Percentiles rank a stretch among this genome's conserved stretches.
Evolutionary conservation across 345 rosid genomes (phyloP).

Genomic region (Eucalyptus sp.): DNA sequence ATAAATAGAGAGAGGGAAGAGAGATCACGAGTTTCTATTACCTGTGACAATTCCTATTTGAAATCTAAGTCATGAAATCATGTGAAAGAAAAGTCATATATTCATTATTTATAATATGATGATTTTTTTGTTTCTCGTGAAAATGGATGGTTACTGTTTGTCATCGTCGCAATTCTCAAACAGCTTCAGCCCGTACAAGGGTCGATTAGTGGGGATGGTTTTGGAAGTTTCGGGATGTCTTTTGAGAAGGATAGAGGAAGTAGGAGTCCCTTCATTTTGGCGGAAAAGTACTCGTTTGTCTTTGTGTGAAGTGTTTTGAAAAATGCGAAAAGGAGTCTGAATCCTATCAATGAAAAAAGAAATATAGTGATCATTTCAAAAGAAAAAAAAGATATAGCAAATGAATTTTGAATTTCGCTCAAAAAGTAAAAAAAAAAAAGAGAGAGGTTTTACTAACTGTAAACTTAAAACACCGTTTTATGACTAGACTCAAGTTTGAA

Average conservation of each 20-base stretch:
- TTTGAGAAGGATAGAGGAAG: too few relatives aligned
- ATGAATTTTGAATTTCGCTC: rapidly evolving
- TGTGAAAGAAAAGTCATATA: rapidly evolving
- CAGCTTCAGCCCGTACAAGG: rapidly evolving
- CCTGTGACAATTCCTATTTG: rapidly evolving
- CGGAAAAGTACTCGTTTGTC: too few relatives aligned
- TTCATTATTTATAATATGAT: not conserved
- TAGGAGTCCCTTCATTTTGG: not conserved
- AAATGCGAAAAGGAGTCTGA: too few relatives aligned
- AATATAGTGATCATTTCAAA: not conserved
- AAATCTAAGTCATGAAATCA: rapidly evolving
- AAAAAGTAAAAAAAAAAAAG: too few relatives aligned
- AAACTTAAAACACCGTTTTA: not conserved
- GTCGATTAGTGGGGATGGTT: rapidly evolving
- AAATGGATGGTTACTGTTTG: not conserved
- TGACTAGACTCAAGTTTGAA: rapidly evolving
- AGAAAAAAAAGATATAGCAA: not conserved
- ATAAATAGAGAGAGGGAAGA: rapidly evolving
- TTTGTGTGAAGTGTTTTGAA: rapidly evolving
- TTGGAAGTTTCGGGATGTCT: not conserved
- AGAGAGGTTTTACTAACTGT: rapidly evolving
- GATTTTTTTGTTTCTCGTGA: rapidly evolving
- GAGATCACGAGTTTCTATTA: rapidly evolving
- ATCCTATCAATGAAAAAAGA: not conserved
- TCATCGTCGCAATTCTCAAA: not conserved